Conservation (phyloP, 306 rosid species). For the Hippophae rhamnoides region DNA sequence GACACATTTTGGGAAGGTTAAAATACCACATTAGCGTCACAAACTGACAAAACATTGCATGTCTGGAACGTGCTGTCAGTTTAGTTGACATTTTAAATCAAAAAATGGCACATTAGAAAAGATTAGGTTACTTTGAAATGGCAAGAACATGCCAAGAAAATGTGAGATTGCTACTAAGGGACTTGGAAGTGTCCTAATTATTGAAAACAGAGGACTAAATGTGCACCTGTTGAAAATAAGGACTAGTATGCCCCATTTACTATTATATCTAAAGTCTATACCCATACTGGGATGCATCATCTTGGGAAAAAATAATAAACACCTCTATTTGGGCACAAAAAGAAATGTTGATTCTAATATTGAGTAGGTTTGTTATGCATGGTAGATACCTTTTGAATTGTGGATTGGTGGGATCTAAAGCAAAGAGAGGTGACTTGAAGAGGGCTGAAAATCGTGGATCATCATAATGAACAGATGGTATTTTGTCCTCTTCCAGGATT, state of each 20-base stretch:
- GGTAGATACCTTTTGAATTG: slow-evolving; percentile 72
- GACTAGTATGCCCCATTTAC: too few relatives aligned
- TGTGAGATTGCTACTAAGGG: too few relatives aligned
- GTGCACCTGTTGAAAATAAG: background rate
- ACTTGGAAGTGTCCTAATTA: too few relatives aligned
- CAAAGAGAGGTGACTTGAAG: slow-evolving; percentile 44
- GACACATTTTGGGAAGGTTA: too few relatives aligned
- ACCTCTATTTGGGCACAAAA: background rate
- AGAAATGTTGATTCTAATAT: background rate
- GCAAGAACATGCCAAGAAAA: background rate
- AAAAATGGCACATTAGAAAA: too few relatives aligned
- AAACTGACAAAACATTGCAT: too few relatives aligned
- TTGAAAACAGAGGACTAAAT: too few relatives aligned
- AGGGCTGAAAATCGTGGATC: slow-evolving; percentile 80
- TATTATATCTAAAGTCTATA: too few relatives aligned
- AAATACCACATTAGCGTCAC: too few relatives aligned
- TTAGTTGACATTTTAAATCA: too few relatives aligned
- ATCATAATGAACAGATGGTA: slow-evolving; percentile 44
- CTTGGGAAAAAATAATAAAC: background rate
- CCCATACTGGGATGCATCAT: background rate
- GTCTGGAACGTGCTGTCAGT: too few relatives aligned
- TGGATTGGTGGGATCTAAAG: slow-evolving; percentile 80
- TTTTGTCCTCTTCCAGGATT: slow-evolving; percentile 47
- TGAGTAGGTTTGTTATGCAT: background rate
- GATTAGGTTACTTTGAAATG: background rate